A percentile compares a stretch with the other conserved stretches of the same genome.
Conservation (phyloP, 164 flowering plant species). For the Malania oleifera region DNA sequence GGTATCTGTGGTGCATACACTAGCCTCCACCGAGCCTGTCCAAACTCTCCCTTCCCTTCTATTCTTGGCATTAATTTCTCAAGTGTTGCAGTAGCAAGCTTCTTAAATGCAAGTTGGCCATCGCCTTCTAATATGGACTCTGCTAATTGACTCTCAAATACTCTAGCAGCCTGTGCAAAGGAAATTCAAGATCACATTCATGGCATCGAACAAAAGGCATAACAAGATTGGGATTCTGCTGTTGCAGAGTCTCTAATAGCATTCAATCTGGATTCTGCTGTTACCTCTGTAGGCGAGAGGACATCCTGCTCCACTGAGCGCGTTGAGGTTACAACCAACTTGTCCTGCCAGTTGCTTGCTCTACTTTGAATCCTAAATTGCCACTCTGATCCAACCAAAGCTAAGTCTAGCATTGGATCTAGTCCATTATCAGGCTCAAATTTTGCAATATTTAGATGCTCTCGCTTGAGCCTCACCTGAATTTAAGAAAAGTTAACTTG, state of each 20-base stretch:
- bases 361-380: constrained; percentile 94
- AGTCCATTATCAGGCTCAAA: constrained; percentile 96
- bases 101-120: constrained; percentile 97
- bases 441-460: constrained; percentile 87
- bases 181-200: background rate
- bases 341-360: constrained; percentile 97
- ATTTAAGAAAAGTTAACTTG: constrained; percentile 14
- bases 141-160: constrained; percentile 87
- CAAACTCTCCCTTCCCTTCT: constrained; percentile 97
- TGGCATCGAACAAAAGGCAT: no score
- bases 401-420: constrained; percentile 89
- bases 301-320: constrained; percentile 95
- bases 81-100: constrained; percentile 92
- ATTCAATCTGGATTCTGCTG: no score
- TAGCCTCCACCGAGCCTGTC: constrained; percentile 97
- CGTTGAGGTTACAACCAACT: constrained; percentile 90
- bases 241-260: no score
- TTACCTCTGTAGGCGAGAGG: constrained; percentile 91
- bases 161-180: constrained; percentile 80
- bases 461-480: constrained; percentile 92
- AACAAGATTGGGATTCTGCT: no score
- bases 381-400: constrained; percentile 97
- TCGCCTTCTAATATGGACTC: constrained; percentile 93
- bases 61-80: constrained; percentile 94
- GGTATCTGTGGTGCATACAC: constrained; percentile 97